These are phyloP conservation scores for Casuarina glauca DNA, from an alignment of 306 rosid species.

Conservation along the genomic window DNA sequence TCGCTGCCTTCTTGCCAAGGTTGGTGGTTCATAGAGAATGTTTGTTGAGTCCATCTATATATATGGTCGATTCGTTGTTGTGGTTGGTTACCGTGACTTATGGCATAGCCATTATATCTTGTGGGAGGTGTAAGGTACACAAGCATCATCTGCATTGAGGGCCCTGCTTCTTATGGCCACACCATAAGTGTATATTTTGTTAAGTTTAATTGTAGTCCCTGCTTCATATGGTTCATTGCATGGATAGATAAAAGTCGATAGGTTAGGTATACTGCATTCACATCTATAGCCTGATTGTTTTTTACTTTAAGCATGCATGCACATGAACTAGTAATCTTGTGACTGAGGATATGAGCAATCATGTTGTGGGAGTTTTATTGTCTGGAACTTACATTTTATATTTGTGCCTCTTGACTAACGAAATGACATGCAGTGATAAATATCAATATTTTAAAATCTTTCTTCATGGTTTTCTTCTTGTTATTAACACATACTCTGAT, in stretches of 20 bases:
- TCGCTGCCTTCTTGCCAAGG: slow-evolving; percentile 40
- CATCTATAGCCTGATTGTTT: not conserved
- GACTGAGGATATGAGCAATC: not conserved
- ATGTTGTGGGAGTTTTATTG: not conserved
- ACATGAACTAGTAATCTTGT: not conserved
- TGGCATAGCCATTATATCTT: too few relatives aligned
- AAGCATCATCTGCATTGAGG: too few relatives aligned
- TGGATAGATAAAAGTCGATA: not conserved
- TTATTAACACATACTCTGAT: not conserved
- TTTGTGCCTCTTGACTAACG: not conserved
- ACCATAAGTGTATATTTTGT: not conserved
- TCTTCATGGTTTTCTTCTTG: not conserved
- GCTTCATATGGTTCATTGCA: not conserved
- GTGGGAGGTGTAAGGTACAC: too few relatives aligned
- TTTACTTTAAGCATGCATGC: not conserved
- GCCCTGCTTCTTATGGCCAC: not conserved
- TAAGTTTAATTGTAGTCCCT: not conserved
- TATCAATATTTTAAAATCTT: not conserved
- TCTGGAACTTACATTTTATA: not conserved
- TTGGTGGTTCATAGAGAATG: slow-evolving; percentile 26
- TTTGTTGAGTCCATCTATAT: slow-evolving; percentile 1
- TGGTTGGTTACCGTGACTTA: too few relatives aligned
- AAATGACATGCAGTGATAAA: not conserved
- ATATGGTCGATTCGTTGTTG: not conserved
- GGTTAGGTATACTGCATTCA: not conserved